These are phyloP conservation scores for Xerocomellus dryophilus DNA, from an alignment of 768 basidiomycete genomes.

Conservation along the genomic window DNA sequence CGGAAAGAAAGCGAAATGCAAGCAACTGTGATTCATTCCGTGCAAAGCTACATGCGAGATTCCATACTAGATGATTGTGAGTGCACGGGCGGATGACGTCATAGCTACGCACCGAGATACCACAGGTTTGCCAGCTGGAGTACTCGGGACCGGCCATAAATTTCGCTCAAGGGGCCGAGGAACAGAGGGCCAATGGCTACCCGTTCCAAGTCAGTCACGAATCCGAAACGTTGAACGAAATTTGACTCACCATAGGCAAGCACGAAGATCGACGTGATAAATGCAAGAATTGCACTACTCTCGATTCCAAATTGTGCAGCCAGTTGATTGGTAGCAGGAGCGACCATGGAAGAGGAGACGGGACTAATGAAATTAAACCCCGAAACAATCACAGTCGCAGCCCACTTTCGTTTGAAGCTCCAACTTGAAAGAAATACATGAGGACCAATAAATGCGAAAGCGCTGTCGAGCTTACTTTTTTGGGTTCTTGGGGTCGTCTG, in stretches of 20 bases:
- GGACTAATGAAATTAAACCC: conserved; percentile 67
- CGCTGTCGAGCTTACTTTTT: conserved; percentile 43
- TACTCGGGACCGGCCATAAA: conserved; percentile 63
- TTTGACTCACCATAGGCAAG: conserved; percentile 53
- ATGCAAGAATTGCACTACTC: conserved; percentile 44
- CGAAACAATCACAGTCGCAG: conserved; percentile 60
- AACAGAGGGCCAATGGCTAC: conserved; percentile 34
- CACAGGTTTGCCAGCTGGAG: conserved; percentile 62
- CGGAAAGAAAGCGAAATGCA: conserved; percentile 67
- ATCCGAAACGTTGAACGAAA: background rate
- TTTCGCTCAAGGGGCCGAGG: conserved; percentile 64
- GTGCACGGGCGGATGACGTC: background rate
- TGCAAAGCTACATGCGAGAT: conserved; percentile 61
- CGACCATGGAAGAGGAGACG: conserved; percentile 71
- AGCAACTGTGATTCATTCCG: conserved; percentile 56
- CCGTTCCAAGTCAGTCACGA: background rate
- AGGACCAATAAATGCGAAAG: background rate
- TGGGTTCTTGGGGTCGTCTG: conserved; percentile 57
- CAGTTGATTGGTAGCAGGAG: conserved; percentile 56
- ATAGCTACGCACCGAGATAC: conserved; percentile 49
- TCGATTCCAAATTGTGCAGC: conserved; percentile 56
- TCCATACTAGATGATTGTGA: conserved; percentile 47
- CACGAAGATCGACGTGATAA: conserved; percentile 59
- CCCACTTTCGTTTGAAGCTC: conserved; percentile 59
- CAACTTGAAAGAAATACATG: conserved; percentile 40